A percentile compares a stretch with the other conserved stretches of the same genome.
Evolutionary conservation across 371 early-diverging fungal species (phyloP).

Genomic region (Mortierella sp.): DNA sequence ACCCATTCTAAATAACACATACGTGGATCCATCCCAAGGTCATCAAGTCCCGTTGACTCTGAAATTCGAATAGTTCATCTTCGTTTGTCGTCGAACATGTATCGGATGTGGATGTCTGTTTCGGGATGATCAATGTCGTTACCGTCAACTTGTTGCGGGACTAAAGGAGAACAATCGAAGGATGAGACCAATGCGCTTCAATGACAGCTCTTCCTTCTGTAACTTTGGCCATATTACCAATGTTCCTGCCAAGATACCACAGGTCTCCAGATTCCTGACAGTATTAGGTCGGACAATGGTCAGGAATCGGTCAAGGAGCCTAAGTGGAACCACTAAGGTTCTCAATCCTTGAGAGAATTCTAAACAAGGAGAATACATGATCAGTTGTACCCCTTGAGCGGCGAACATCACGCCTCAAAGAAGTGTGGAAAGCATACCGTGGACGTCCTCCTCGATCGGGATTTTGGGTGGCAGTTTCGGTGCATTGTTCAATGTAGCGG

Average conservation of each 20-base stretch:
- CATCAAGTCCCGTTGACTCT: constrained; percentile 79
- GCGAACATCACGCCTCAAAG: not conserved
- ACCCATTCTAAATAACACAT: constrained; percentile 24
- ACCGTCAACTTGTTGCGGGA: constrained; percentile 74
- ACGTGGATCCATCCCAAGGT: constrained; percentile 95
- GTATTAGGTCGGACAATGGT: constrained; percentile 85
- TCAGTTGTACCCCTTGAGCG: not conserved
- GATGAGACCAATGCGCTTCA: not conserved
- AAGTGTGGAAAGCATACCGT: constrained; percentile 17
- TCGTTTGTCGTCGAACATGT: constrained; percentile 90
- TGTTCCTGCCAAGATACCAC: constrained; percentile 88
- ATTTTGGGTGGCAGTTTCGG: constrained; percentile 47
- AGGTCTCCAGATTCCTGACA: constrained; percentile 85
- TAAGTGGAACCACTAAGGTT: constrained; percentile 70
- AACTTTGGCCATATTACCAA: constrained; percentile 56
- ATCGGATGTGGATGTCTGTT: constrained; percentile 89
- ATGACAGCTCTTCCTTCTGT: not conserved
- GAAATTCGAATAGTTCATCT: constrained; percentile 85
- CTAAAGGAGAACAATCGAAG: constrained; percentile 33
- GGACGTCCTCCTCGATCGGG: constrained; percentile 39
- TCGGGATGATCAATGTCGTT: constrained; percentile 89
- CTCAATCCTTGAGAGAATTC: constrained; percentile 62
- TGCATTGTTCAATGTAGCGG: constrained; percentile 9
- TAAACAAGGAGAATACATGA: constrained; percentile 3
- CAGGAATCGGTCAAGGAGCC: constrained; percentile 73